Base-by-base conservation (phyloP, 1,284 basidiomycete genomes). In the Anthracocystis panici-leucophaei region DNA sequence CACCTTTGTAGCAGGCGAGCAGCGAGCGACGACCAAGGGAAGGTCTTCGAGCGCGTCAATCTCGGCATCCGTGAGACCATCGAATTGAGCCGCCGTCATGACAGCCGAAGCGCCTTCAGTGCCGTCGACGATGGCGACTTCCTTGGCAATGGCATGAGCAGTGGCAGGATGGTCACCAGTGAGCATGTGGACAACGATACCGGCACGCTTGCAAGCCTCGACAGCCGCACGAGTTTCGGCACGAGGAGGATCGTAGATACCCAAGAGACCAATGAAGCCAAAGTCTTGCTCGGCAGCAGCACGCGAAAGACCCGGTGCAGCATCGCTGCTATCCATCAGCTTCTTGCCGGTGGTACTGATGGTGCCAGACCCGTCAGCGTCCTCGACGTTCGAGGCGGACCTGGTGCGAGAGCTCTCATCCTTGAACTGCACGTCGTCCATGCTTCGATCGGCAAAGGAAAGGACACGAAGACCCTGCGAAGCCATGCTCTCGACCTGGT, bases 1-100 rank as follows among this genome's bases (percentile, higher is more conserved):
- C 3, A 82, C 81, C 66, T 82, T 82, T 68, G 81, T 82, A 40
- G 64, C 62, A 29, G 81, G 81, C 23, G 79, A 79, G 74, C 81
- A 82, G 10, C 81, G 78, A 9, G 81, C 81, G 14, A 82, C 63
- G 18, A 82, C 81, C 0, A 80, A 64, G 0, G 81, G 81, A 8
- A 82, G 63, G 20, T 67, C 65, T 12, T 57, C 58, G 16, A 82
- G 72, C 42, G 68, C 60, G 31, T 82, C 81, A 12, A 82, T 75
- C 51, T 80, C 72, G 38, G 16, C 67, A n/a, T 82, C 80, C 2
- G 66, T 65, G 41, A 82, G 29, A 14, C 61, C 67, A 33, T 82
- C 81, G 27, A 82, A 81, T n/a, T 80, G 71, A 11, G 63, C 53
- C 6, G 79, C 81, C 2, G 72, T 76, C 72, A 81, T 76, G 55